Evolutionary conservation across 2,329 filamentous ascomycete species (phyloP).

Genomic region (Cladophialophora exuberans): DNA sequence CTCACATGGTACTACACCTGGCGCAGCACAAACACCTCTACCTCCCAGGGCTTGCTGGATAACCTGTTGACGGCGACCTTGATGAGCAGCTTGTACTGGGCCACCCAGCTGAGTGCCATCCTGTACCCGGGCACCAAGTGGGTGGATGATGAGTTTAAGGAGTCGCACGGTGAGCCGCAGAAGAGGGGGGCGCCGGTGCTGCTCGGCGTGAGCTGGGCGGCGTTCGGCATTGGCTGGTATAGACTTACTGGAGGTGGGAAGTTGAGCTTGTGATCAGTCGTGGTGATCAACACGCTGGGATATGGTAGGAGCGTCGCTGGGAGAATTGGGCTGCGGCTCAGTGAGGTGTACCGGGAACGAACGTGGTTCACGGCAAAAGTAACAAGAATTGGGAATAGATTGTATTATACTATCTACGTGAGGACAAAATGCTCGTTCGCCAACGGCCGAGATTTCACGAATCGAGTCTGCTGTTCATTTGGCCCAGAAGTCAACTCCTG

Average conservation of each 20-base stretch:
- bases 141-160: slow-evolving; percentile 50
- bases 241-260: neutral
- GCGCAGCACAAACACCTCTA: slow-evolving; percentile 2
- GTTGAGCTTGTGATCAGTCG: neutral
- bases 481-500: too few species aligned
- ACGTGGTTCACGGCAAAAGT: too few species aligned
- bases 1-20: slow-evolving; percentile 22
- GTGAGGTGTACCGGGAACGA: too few species aligned
- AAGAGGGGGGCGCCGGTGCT: slow-evolving; percentile 19
- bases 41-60: slow-evolving; percentile 2
- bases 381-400: too few species aligned
- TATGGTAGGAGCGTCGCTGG: neutral
- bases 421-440: too few species aligned
- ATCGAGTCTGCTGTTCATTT: too few species aligned
- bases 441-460: too few species aligned
- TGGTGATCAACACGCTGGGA: too few species aligned
- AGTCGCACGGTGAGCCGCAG: slow-evolving; percentile 18
- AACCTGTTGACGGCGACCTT: slow-evolving; percentile 17
- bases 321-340: neutral
- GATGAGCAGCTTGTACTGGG: slow-evolving; percentile 21
- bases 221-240: slow-evolving; percentile 20
- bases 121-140: slow-evolving; percentile 51
- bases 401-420: too few species aligned
- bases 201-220: slow-evolving; percentile 12
- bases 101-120: slow-evolving; percentile 42